Conservation (phyloP, 371 early-diverging fungal genomes). For the Mucor sp. region DNA sequence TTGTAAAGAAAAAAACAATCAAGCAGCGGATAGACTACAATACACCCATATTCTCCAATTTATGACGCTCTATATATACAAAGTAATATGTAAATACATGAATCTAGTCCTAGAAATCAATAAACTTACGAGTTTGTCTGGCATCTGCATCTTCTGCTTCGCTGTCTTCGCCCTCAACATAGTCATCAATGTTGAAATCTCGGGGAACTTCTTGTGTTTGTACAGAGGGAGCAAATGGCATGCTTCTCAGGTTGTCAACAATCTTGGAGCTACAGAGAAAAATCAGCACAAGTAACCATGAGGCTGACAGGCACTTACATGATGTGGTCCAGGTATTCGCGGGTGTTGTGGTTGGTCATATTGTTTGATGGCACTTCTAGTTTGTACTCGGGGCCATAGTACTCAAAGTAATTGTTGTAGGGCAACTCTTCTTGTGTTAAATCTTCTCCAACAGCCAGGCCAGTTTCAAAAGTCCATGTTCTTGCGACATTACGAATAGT, state of each 20-base stretch:
- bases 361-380: slow-evolving; percentile 93
- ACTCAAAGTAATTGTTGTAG: slow-evolving; percentile 94
- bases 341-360: slow-evolving; percentile 95
- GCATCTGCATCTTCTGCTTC: slow-evolving; percentile 48
- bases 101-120: neutral
- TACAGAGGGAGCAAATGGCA: slow-evolving; percentile 94
- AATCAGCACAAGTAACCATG: neutral
- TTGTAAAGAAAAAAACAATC: neutral
- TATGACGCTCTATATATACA: slow-evolving; percentile 30
- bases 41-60: slow-evolving; percentile 39
- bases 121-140: slow-evolving; percentile 45
- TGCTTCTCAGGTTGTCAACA: slow-evolving; percentile 85
- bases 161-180: slow-evolving; percentile 51
- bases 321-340: slow-evolving; percentile 87
- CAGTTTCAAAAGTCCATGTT: slow-evolving; percentile 99
- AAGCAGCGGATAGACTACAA: slow-evolving; percentile 15
- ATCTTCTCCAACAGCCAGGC: slow-evolving; percentile 82
- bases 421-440: slow-evolving; percentile 75
- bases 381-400: slow-evolving; percentile 93
- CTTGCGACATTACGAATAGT: slow-evolving; percentile 98
- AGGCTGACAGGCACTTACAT: slow-evolving; percentile 50
- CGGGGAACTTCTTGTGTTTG: slow-evolving; percentile 80
- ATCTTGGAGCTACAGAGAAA: slow-evolving; percentile 62
- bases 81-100: neutral
- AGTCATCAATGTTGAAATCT: slow-evolving; percentile 49